Base-by-base conservation (phyloP, 495 filamentous ascomycete species). In the Neurospora hispaniola region DNA sequence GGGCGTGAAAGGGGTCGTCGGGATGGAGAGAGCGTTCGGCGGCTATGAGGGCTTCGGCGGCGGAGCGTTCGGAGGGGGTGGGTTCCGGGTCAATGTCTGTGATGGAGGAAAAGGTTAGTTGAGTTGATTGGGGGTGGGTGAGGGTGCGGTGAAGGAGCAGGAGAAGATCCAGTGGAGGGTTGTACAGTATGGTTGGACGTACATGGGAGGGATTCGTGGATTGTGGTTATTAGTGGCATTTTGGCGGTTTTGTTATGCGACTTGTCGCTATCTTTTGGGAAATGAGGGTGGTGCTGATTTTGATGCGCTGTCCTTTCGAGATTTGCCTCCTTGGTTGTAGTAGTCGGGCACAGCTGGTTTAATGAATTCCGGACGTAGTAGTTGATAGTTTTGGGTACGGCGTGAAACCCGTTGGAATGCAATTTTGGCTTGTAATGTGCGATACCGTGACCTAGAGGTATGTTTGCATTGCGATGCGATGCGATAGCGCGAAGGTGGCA, bases 121-220 rank as follows among this genome's bases (percentile, higher is more conserved):
- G 38, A 59, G 7, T 39, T 71, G 76, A 59, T 54, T 54, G 20
- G 69, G 69, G 38, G 74, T 31, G 27, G 23, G 4, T 1, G 31
- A 43, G 69, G 16, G 71, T 11, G 40, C 40, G 41, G 59, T 59
- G 69, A 54, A 59, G 76, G 35, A 71, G 35, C 31, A 31, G 3
- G 39, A 31, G 43, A 18, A n/a, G 42, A 39, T 72, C 35, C 35
- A 38, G 5, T 40, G 66, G 4, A 54, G 70, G 73, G 42, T 43
- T 69, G 39, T 31, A 31, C 27, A 31, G 27, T 43, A 41, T 14
- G 27, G n/a, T 20, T 42, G 48, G n/a, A 75, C 81, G 41, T 89
- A 94, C 93, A 97, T 27, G 93, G 93, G 18, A 97, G 89, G 16
- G 93, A 96, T 78, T 96, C 93, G 82, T 95, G 91, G 54, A 88